A percentile compares a stretch with the other conserved stretches of the same genome.
Evolutionary conservation across 148 eudicot genomes (phyloP).

Genomic region (Rhododendron molle): DNA sequence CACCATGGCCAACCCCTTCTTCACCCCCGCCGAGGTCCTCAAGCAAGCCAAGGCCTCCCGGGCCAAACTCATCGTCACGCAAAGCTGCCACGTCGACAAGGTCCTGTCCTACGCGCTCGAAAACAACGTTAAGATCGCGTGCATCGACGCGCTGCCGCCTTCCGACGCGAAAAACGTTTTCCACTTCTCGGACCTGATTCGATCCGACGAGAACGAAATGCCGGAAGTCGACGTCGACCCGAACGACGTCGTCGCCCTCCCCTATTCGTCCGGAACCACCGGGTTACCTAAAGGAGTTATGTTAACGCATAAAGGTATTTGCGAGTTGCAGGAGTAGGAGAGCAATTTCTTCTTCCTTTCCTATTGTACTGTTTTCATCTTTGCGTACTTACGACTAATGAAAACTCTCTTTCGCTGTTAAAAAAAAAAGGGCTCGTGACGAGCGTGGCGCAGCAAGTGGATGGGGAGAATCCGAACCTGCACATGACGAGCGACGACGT

Average conservation of each 20-base stretch:
- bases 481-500: constrained; percentile 60
- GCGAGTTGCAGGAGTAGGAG: too few relatives aligned
- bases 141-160: constrained; percentile 42
- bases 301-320: constrained; percentile 50
- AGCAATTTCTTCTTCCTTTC: too few relatives aligned
- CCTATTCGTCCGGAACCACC: constrained; percentile 92
- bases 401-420: background rate
- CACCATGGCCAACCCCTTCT: constrained; percentile 52
- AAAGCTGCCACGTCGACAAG: constrained; percentile 29
- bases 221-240: constrained; percentile 39
- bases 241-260: constrained; percentile 64
- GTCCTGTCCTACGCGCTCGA: constrained; percentile 24
- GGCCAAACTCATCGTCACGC: constrained; percentile 38
- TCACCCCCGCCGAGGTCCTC: constrained; percentile 38
- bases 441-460: constrained; percentile 83
- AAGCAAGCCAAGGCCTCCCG: constrained; percentile 42
- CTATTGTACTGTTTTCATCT: too few relatives aligned
- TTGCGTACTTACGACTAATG: background rate
- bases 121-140: constrained; percentile 23
- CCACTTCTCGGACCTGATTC: constrained; percentile 40
- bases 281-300: constrained; percentile 87
- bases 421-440: constrained; percentile 42
- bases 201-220: constrained; percentile 29
- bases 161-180: constrained; percentile 27
- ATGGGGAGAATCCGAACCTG: constrained; percentile 81